phyloP scores from a whole-genome alignment of 148 eudicot species.

The Talinum fruticosum region DNA sequence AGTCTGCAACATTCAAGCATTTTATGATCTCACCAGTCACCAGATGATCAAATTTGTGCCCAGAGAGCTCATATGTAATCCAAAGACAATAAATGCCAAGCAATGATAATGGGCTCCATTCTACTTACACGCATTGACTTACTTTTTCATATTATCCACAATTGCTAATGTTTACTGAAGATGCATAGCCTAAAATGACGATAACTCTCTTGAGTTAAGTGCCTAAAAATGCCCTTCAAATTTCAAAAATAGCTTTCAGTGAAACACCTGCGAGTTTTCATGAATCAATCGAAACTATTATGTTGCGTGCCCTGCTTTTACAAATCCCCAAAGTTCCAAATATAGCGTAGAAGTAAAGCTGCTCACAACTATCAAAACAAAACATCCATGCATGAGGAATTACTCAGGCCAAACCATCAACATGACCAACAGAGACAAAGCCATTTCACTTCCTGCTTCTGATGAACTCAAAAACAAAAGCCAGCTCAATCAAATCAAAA shows the following conservation, averaged over 20 bases:
- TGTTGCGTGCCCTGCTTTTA: not conserved
- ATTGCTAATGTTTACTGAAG: not conserved
- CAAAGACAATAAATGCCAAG: not conserved
- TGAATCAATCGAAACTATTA: no score
- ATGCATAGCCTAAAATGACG: not conserved
- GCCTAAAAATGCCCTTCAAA: no score
- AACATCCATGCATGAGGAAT: not conserved
- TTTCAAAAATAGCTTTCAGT: no score
- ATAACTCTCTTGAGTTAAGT: not conserved
- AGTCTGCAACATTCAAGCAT: not conserved
- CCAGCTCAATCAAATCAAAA: not conserved
- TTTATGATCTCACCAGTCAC: not conserved
- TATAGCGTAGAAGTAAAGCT: not conserved
- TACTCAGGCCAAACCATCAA: not conserved
- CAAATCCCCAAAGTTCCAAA: not conserved
- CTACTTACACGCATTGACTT: not conserved
- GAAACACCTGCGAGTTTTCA: no score
- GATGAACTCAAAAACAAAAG: not conserved
- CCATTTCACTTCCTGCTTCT: no score
- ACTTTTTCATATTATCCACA: not conserved
- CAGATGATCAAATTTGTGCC: not conserved
- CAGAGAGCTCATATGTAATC: not conserved
- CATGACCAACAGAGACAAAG: not conserved
- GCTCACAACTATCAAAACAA: not conserved
- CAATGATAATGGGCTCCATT: not conserved